Evolutionary conservation across 2,329 filamentous ascomycete genomes (phyloP).

Genomic region (Venturia carpophila): DNA sequence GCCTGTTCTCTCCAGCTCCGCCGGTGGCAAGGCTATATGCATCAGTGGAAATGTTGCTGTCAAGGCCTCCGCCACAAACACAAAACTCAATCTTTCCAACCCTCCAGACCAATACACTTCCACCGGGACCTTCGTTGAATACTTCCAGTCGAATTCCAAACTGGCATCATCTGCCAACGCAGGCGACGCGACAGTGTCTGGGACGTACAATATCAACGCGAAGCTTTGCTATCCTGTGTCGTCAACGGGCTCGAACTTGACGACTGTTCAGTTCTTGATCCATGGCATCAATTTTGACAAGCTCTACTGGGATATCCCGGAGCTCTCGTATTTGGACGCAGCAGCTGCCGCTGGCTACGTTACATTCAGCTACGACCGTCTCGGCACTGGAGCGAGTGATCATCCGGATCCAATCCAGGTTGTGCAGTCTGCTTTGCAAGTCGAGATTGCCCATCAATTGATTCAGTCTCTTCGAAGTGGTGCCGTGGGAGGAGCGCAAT

Average conservation of each 20-base stretch:
- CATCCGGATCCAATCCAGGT: conserved; percentile 33
- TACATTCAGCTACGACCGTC: conserved; percentile 38
- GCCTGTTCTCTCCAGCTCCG: background rate
- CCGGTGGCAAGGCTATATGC: conserved; percentile 12
- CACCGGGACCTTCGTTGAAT: conserved; percentile 10
- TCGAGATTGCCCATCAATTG: conserved; percentile 32
- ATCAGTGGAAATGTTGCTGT: conserved; percentile 3
- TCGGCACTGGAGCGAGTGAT: conserved; percentile 33
- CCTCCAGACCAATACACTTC: background rate
- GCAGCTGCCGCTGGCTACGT: conserved; percentile 33
- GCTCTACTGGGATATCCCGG: conserved; percentile 26
- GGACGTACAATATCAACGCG: conserved; percentile 50
- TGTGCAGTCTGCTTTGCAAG: conserved; percentile 33
- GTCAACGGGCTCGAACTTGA: conserved; percentile 25
- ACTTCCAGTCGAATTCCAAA: background rate
- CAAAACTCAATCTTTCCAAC: background rate
- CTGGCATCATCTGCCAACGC: background rate
- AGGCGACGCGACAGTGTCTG: conserved; percentile 32
- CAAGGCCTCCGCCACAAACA: conserved; percentile 7
- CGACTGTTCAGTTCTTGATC: conserved; percentile 41
- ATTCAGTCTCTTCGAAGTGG: conserved; percentile 27
- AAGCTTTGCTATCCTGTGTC: conserved; percentile 53
- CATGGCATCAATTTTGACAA: conserved; percentile 51
- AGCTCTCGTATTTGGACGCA: conserved; percentile 49
- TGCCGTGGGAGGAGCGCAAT: conserved; percentile 25